A percentile compares a stretch with the other conserved stretches of the same genome.
These are phyloP conservation scores for Botrytis deweyae DNA, from an alignment of 2,329 filamentous ascomycete species.

Conservation along the genomic window DNA sequence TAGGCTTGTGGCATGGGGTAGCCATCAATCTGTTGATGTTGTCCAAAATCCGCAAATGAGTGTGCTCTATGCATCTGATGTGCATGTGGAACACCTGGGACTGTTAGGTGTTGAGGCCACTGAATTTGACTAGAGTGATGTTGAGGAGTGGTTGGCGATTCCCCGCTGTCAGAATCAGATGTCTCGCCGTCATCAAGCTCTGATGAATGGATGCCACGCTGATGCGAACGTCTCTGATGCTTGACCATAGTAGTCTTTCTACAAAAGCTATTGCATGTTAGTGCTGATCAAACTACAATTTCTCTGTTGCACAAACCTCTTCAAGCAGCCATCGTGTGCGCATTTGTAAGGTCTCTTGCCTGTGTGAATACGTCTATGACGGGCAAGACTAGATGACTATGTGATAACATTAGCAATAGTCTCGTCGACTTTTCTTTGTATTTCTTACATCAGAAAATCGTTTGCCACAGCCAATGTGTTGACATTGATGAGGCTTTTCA, in stretches of 20 bases:
- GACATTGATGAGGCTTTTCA: slow-evolving; percentile 69
- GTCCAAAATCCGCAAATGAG: slow-evolving; percentile 54
- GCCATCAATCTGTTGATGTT: slow-evolving; percentile 44
- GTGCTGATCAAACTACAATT: background rate
- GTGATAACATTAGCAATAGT: slow-evolving; percentile 24
- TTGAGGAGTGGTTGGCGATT: slow-evolving; percentile 59
- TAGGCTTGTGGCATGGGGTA: slow-evolving; percentile 42
- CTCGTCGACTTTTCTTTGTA: background rate
- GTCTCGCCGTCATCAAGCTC: slow-evolving; percentile 45
- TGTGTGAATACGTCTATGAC: slow-evolving; percentile 68
- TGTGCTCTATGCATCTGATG: slow-evolving; percentile 49
- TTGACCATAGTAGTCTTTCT: slow-evolving; percentile 72
- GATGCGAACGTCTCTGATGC: slow-evolving; percentile 61
- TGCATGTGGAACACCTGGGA: slow-evolving; percentile 37
- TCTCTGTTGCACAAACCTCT: slow-evolving; percentile 35
- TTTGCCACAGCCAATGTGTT: slow-evolving; percentile 64
- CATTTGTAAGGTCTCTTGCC: slow-evolving; percentile 68
- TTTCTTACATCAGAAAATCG: slow-evolving; percentile 61
- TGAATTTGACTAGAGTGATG: slow-evolving; percentile 47
- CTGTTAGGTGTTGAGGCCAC: slow-evolving; percentile 50
- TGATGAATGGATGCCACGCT: slow-evolving; percentile 55
- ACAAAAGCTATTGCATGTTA: slow-evolving; percentile 56
- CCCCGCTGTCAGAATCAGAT: slow-evolving; percentile 45
- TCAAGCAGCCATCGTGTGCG: slow-evolving; percentile 45
- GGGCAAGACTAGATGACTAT: slow-evolving; percentile 41